Evolutionary conservation across 495 filamentous ascomycete species (phyloP), one percentile per base, ranked within the genome.

Genomic region (Neurospora sp.): DNA sequence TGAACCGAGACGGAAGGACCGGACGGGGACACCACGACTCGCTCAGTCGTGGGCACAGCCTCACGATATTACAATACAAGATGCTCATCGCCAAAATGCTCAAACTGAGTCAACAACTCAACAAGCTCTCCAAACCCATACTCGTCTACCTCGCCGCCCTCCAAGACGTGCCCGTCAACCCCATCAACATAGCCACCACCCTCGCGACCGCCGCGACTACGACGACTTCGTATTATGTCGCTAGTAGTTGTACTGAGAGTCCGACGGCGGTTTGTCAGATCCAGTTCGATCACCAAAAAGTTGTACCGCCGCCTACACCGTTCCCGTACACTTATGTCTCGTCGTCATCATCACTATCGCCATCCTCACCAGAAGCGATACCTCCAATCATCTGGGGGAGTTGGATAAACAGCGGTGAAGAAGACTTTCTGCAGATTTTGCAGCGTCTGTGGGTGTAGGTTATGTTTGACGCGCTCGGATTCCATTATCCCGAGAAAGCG

Each of bases 131-230:
- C 27, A 66, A 66, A 27, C 54, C 54, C 27, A 37, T 66, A 27
- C 27, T 66, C 27, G 54, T 66, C 27, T 66, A 66, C 54, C 54
- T 66, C 14, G 14, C 54, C 27, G 54, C 54, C 27, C 27, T 66
- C 27, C 54, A 66, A 66, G 54, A 66, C 27, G 54, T 66, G 31
- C 54, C 54, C 12, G 23, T 27, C 70, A 75, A 72, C 37, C 39
- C 72, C 23, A 42, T 72, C 37, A 41, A 71, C n/a, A 39, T 72
- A 8, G 42, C 71, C 16, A 72, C 73, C 11, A 41, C 72, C 18
- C 40, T 74, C 10, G 62, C 71, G 0, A 37, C 72, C 1, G 23
- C 38, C 2, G 37, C 73, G 10, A 44, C 73, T 38, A 48, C 73
- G 4, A 44, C 73, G 4, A 72, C 71, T 16, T 66, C 27, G 54